A percentile compares a stretch with the other conserved stretches of the same genome.
Conservation (phyloP, 768 basidiomycete species). For the Gloeostereum incarnatum region DNA sequence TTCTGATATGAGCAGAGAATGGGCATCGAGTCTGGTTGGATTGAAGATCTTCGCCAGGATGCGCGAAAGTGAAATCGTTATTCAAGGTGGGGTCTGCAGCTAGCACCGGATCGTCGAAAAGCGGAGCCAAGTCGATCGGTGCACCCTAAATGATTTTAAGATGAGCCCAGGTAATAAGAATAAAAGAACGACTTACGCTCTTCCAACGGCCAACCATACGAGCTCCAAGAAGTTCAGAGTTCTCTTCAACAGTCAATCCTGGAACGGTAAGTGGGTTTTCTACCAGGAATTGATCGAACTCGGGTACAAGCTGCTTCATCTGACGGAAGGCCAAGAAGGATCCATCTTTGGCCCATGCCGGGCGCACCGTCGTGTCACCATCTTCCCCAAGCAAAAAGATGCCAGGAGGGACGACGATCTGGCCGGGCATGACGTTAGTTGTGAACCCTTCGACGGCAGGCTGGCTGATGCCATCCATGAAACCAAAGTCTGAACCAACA, state of each 20-base stretch:
- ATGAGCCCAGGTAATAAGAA: neutral
- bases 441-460: constrained; percentile 12
- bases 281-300: constrained; percentile 17
- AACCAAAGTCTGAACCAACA: constrained; percentile 12
- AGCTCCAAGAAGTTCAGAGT: constrained; percentile 20
- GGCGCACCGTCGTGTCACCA: constrained; percentile 9
- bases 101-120: constrained; percentile 15
- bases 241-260: constrained; percentile 12
- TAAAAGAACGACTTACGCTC: constrained; percentile 11
- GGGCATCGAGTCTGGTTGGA: constrained; percentile 19
- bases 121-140: constrained; percentile 19
- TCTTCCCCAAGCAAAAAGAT: constrained; percentile 16
- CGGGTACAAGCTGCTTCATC: constrained; percentile 21
- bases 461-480: constrained; percentile 15
- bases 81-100: constrained; percentile 12
- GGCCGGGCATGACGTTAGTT: constrained; percentile 9
- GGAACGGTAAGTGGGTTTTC: constrained; percentile 11
- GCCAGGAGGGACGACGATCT: constrained; percentile 7
- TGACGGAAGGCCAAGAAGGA: constrained; percentile 22
- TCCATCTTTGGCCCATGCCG: constrained; percentile 8
- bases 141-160: constrained; percentile 16
- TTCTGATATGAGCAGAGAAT: constrained; percentile 20
- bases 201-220: constrained; percentile 25
- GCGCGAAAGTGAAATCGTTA: constrained; percentile 23
- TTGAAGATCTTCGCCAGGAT: constrained; percentile 9